phyloP scores from a whole-genome alignment of 1,284 basidiomycete species.

The Fereydounia khargensis region DNA sequence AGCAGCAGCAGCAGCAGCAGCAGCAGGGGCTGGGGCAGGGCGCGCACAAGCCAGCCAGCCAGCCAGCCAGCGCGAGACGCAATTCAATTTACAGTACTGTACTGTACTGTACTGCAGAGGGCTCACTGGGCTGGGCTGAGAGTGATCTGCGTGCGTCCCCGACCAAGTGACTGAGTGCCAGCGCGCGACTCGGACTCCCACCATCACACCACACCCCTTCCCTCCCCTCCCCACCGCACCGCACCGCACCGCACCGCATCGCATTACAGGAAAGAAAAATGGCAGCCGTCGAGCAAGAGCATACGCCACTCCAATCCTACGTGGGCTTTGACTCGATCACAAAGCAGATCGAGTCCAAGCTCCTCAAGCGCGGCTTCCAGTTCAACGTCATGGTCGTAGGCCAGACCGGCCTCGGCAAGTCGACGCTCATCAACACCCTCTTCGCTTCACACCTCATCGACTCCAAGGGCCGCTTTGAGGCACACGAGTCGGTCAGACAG shows the following conservation, averaged over 20 bases:
- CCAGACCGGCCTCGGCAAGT: slow-evolving; percentile 96
- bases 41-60: too few relatives aligned
- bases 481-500: slow-evolving; percentile 82
- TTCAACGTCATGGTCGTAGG: slow-evolving; percentile 76
- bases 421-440: slow-evolving; percentile 96
- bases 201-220: neutral
- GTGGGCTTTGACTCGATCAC: slow-evolving; percentile 68
- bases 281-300: slow-evolving; percentile 25
- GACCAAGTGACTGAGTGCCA: too few relatives aligned
- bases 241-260: neutral
- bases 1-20: too few relatives aligned
- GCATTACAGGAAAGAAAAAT: too few relatives aligned
- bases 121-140: too few relatives aligned
- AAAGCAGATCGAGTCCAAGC: slow-evolving; percentile 96
- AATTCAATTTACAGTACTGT: too few relatives aligned
- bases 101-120: too few relatives aligned
- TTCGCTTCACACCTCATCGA: slow-evolving; percentile 97
- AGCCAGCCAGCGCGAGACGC: too few relatives aligned
- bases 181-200: too few relatives aligned
- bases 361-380: slow-evolving; percentile 97
- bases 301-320: slow-evolving; percentile 55
- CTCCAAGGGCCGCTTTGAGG: slow-evolving; percentile 86
- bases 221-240: neutral
- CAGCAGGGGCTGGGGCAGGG: too few relatives aligned
- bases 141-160: too few relatives aligned